A percentile compares a stretch with the other conserved stretches of the same genome.
phyloP scores from a whole-genome alignment of 306 rosid species.

The Castanea mollissima region DNA sequence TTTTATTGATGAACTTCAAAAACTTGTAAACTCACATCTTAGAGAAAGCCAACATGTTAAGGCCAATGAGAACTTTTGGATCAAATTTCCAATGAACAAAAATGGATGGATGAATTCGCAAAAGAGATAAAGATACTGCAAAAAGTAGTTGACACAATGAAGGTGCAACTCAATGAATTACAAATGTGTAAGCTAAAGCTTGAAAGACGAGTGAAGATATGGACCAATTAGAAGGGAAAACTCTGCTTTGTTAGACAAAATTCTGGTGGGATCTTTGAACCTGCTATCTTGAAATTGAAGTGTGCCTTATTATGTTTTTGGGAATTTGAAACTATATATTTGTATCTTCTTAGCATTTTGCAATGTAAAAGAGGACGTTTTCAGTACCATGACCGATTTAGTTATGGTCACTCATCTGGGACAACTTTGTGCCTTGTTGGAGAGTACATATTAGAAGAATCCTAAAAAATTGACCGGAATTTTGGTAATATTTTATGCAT shows the following conservation, averaged over 20 bases:
- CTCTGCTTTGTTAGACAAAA: slow-evolving; percentile 6
- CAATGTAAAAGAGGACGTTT: no score
- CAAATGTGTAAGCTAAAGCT: slow-evolving; percentile 59
- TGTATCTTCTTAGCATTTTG: no score
- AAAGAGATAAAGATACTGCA: slow-evolving; percentile 52
- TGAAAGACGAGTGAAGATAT: slow-evolving; percentile 47
- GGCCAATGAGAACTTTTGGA: slow-evolving; percentile 26
- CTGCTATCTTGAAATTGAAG: not conserved
- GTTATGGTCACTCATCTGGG: no score
- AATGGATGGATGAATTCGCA: slow-evolving; percentile 26
- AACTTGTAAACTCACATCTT: not conserved
- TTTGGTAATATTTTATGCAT: no score
- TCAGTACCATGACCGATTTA: no score
- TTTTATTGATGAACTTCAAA: no score
- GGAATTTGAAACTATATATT: not conserved
- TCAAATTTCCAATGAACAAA: slow-evolving; percentile 2
- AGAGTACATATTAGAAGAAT: no score
- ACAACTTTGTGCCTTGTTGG: no score
- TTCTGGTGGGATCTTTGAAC: not conserved
- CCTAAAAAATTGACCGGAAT: no score
- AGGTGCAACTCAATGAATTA: slow-evolving; percentile 58
- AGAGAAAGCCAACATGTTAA: slow-evolving; percentile 48
- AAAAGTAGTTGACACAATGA: slow-evolving; percentile 64
- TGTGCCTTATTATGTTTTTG: not conserved
- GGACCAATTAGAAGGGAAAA: slow-evolving; percentile 28